Conservation (phyloP, 345 rosid species). For the thale cress (Arabidopsis thaliana) region DNA sequence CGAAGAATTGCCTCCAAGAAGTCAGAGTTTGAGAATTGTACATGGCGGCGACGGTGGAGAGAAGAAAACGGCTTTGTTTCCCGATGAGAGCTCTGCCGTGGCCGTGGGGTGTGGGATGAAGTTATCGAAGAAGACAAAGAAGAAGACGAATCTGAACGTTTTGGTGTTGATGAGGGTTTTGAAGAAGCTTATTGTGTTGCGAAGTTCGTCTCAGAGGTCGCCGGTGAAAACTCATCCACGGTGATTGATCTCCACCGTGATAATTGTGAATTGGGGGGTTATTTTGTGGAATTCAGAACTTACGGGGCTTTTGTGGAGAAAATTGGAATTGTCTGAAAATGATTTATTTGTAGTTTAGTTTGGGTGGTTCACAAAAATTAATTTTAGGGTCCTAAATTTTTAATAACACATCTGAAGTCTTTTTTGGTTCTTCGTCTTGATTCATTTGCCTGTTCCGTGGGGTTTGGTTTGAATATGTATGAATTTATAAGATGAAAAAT, state of each 20-base stretch:
- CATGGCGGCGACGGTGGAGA: not conserved
- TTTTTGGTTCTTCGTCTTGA: constrained; percentile 9
- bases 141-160: constrained; percentile 46
- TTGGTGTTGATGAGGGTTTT: constrained; percentile 56
- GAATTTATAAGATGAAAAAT: constrained; percentile 19
- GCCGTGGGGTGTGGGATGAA: constrained; percentile 48
- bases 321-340: not conserved
- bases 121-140: constrained; percentile 40
- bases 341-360: constrained; percentile 15
- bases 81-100: constrained; percentile 29
- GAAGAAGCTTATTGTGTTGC: constrained; percentile 64
- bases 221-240: constrained; percentile 46
- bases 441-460: constrained; percentile 23
- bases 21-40: constrained; percentile 34
- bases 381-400: constrained; percentile 29
- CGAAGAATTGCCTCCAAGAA: constrained; percentile 50
- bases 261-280: not conserved
- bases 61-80: constrained; percentile 15
- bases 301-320: constrained; percentile 19
- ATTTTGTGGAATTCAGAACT: constrained; percentile 18
- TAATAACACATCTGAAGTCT: not conserved
- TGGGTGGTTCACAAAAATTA: constrained; percentile 23
- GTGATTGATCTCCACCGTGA: constrained; percentile 27
- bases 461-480: constrained; percentile 27
- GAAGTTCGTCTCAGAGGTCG: constrained; percentile 46